Evolutionary conservation across 164 flowering plant genomes (phyloP).

Genomic region (Sedum album): DNA sequence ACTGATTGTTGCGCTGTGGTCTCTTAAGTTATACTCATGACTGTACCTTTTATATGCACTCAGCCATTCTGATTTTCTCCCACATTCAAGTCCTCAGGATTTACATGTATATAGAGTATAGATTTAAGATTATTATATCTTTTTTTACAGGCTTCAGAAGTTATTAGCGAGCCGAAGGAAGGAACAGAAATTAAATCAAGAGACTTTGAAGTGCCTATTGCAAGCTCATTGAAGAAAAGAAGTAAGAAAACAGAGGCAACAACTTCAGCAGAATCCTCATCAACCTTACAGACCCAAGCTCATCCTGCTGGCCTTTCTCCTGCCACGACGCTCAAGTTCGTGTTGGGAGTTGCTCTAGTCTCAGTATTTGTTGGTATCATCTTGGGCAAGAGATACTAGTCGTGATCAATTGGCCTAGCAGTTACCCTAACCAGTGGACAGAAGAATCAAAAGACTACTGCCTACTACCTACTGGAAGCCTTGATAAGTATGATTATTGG

Average conservation of each 20-base stretch:
- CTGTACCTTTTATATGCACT: not conserved
- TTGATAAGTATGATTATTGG: not conserved
- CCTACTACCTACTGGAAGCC: too few relatives aligned
- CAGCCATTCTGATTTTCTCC: too few relatives aligned
- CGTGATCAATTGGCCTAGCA: not conserved
- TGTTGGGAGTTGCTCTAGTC: constrained; percentile 69
- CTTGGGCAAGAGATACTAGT: constrained; percentile 74
- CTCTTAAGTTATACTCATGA: too few relatives aligned
- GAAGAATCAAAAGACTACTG: not conserved
- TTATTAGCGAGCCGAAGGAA: constrained; percentile 28
- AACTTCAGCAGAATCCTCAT: constrained; percentile 33
- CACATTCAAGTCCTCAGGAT: too few relatives aligned
- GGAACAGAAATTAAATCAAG: constrained; percentile 55
- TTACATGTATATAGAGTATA: too few relatives aligned
- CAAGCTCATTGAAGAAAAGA: constrained; percentile 64
- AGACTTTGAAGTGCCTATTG: constrained; percentile 41
- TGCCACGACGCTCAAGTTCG: constrained; percentile 39
- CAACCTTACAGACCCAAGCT: constrained; percentile 20
- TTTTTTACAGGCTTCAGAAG: constrained; percentile 37
- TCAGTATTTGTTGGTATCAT: constrained; percentile 71
- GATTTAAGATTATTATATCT: not conserved
- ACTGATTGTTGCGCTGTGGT: too few relatives aligned
- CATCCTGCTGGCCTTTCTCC: constrained; percentile 29
- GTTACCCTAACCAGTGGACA: not conserved
- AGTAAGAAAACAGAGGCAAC: constrained; percentile 55